Evolutionary conservation across 202 grass and related monocot genomes (phyloP).

Genomic region (Bolboschoenoplectus hybrid): DNA sequence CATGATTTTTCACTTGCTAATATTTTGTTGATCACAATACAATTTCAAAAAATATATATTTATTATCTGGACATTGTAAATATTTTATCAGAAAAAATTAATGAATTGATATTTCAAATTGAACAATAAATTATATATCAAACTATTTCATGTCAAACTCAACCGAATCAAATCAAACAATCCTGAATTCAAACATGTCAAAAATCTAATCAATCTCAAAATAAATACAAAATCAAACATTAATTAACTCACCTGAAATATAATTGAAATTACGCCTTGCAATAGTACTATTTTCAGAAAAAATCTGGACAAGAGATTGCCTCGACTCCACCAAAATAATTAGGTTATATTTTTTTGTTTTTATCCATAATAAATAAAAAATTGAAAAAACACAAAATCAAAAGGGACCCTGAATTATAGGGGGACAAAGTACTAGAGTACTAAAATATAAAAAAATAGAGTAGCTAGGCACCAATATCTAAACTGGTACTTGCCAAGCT

Average conservation of each 20-base stretch:
- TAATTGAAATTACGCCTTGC: background rate
- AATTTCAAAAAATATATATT: too few relatives aligned
- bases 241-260: background rate
- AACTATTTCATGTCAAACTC: background rate
- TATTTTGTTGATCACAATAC: too few relatives aligned
- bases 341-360: background rate
- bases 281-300: background rate
- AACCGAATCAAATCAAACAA: background rate
- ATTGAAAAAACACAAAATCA: background rate
- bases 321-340: constrained; percentile 15
- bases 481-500: constrained; percentile 8
- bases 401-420: constrained; percentile 22
- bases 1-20: too few relatives aligned
- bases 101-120: too few relatives aligned
- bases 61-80: too few relatives aligned
- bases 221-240: background rate
- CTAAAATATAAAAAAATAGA: background rate
- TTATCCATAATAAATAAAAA: background rate
- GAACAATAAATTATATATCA: background rate
- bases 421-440: constrained; percentile 28
- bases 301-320: constrained; percentile 16
- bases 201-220: background rate
- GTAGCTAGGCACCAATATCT: background rate
- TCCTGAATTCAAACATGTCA: background rate
- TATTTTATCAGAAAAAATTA: too few relatives aligned